Percentiles rank a stretch among this genome's conserved stretches.
These are phyloP conservation scores for Trametes versicolor DNA, from an alignment of 1,284 basidiomycete species.

Conservation along the genomic window DNA sequence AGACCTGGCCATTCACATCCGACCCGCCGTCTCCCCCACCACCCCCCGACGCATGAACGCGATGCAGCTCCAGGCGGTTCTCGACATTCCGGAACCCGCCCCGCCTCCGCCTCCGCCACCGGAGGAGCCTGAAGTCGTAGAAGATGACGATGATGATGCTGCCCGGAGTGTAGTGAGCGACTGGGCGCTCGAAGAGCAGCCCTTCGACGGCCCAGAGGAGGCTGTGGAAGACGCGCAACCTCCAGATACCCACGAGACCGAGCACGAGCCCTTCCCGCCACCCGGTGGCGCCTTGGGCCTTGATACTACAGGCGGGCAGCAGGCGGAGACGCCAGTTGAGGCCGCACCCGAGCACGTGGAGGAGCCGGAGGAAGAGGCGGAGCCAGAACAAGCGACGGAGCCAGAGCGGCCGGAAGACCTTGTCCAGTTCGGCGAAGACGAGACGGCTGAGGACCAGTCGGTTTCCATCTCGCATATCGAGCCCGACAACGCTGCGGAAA, in stretches of 20 bases:
- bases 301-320: constrained; percentile 4
- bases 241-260: neutral
- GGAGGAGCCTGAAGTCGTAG: constrained; percentile 20
- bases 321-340: neutral
- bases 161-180: constrained; percentile 31
- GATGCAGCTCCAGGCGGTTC: constrained; percentile 16
- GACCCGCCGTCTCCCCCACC: constrained; percentile 29
- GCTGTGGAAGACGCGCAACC: neutral
- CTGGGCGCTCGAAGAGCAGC: constrained; percentile 30
- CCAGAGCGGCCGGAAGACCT: neutral
- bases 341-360: neutral
- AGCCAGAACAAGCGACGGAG: too few species aligned
- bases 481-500: neutral
- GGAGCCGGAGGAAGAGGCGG: too few species aligned
- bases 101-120: constrained; percentile 23
- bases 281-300: neutral
- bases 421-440: neutral
- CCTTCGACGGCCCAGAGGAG: neutral
- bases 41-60: constrained; percentile 22
- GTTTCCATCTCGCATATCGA: neutral
- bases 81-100: constrained; percentile 11
- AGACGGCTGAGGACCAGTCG: neutral
- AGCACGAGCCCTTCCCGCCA: too few species aligned
- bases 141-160: constrained; percentile 14
- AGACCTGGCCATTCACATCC: constrained; percentile 21